Evolutionary conservation across 768 basidiomycete species (phyloP), one percentile per base, ranked within the genome.

Genomic region (Boletus edulis): DNA sequence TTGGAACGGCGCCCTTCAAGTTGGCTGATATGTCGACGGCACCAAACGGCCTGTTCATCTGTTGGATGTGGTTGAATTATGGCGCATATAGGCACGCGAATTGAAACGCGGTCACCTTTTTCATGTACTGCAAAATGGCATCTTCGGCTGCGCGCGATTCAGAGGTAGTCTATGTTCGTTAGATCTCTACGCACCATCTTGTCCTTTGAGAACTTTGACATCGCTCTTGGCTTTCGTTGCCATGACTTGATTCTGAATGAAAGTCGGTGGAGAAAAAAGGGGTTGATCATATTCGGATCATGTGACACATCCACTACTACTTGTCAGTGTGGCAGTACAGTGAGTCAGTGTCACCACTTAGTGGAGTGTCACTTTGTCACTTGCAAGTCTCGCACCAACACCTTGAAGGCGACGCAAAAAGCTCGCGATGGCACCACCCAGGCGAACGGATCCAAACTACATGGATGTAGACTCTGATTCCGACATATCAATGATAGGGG

Each of bases 31-130:
- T 86, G 67, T 97, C 94, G 35, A 94, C 93, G 56, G 91, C 92
- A 9, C 93, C 93, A 64, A 87, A 95, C 7, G 93, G 93, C n/a
- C 93, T 81, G 71, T 96, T 96, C 83, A 93, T 91, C 91, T 94
- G 63, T 35, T 43, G 37, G 20, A 40, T 45, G n/a, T 27, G n/a
- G 14, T 18, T 17, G 38, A 14, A 11, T 17, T 32, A 20, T 1
- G 1, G 27, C 40, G 54, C 52, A 51, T 67, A 57, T 51, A 60
- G 39, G 24, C 50, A 42, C 24, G 10, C 17, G 47, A 58, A n/a
- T n/a, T n/a, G n/a, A n/a, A n/a, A n/a, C n/a, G n/a, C n/a, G n/a
- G n/a, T 54, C 50, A 89, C 92, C 72, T 73, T 75, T 76, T 86
- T 90, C 64, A 95, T 74, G 69, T 95, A 95, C 57, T 87, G 83